phyloP scores from a whole-genome alignment of 2,329 filamentous ascomycete genomes.

The Rugonectria rugulosa region DNA sequence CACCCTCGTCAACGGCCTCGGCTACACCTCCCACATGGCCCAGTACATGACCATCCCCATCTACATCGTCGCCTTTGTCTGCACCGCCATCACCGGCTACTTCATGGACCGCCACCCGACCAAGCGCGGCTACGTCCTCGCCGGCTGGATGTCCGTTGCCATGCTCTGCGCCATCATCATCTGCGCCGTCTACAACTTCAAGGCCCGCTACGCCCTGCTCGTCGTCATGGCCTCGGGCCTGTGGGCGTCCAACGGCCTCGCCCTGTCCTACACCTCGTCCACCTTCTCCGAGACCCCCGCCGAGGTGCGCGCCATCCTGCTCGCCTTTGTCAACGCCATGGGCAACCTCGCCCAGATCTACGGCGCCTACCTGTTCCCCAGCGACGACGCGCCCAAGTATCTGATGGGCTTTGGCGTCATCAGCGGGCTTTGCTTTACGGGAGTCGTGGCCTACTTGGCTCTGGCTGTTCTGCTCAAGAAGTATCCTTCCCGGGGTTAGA shows the following conservation, averaged over 20 bases:
- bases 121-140: conserved; percentile 10
- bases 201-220: conserved; percentile 59
- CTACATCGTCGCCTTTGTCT: conserved; percentile 52
- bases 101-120: conserved; percentile 41
- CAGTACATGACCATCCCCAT: conserved; percentile 26
- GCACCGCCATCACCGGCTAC: conserved; percentile 55
- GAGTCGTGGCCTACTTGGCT: conserved; percentile 14
- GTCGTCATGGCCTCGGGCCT: conserved; percentile 61
- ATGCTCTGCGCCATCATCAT: conserved; percentile 44
- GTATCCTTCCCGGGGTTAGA: too few species aligned
- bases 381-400: conserved; percentile 56
- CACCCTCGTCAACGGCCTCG: conserved; percentile 53
- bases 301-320: conserved; percentile 19
- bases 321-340: conserved; percentile 19
- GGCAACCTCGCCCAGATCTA: conserved; percentile 57
- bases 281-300: conserved; percentile 50
- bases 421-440: conserved; percentile 25
- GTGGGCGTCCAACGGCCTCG: conserved; percentile 13
- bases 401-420: conserved; percentile 51
- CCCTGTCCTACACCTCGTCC: conserved; percentile 57
- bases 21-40: conserved; percentile 52
- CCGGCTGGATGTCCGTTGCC: conserved; percentile 32
- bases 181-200: conserved; percentile 60
- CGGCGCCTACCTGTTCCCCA: conserved; percentile 61
- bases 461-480: conserved; percentile 22